Evolutionary conservation across 257 asterid genomes (phyloP).

Genomic region (Salvia miltiorrhiza): DNA sequence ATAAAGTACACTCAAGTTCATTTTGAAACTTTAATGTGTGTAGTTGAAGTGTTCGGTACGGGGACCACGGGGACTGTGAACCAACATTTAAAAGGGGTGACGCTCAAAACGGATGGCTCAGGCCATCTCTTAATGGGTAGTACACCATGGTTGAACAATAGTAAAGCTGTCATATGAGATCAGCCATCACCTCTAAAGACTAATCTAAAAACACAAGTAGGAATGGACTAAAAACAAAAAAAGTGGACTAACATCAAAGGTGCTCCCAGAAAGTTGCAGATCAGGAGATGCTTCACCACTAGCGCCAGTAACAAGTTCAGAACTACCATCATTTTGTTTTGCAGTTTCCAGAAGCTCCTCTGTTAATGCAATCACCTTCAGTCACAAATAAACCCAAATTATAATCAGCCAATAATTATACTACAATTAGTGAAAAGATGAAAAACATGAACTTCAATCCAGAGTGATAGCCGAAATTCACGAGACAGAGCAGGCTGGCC

Average conservation of each 20-base stretch:
- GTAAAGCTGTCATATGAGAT: not conserved
- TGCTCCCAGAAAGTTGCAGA: constrained; percentile 39
- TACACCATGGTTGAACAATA: not conserved
- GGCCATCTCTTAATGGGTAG: not conserved
- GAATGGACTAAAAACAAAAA: too few species aligned
- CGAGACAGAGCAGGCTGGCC: constrained; percentile 76
- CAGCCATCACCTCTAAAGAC: not conserved
- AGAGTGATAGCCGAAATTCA: constrained; percentile 79
- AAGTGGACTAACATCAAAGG: constrained; percentile 46
- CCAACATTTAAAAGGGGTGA: not conserved
- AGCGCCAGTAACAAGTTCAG: constrained; percentile 45
- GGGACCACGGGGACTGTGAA: not conserved
- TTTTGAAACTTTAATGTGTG: not conserved
- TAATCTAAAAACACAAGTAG: constrained; percentile 6
- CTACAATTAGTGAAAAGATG: constrained; percentile 22
- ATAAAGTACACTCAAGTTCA: not conserved
- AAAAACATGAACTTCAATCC: constrained; percentile 64
- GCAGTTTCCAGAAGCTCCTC: constrained; percentile 94
- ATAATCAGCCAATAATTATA: constrained; percentile 16
- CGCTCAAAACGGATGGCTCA: not conserved
- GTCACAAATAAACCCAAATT: constrained; percentile 28
- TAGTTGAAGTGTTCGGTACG: not conserved
- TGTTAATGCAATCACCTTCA: constrained; percentile 86
- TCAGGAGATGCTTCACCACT: constrained; percentile 49
- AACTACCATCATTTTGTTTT: constrained; percentile 53